phyloP scores from a whole-genome alignment of 2,329 filamentous ascomycete genomes.

The Rhynchosporium secalis region DNA sequence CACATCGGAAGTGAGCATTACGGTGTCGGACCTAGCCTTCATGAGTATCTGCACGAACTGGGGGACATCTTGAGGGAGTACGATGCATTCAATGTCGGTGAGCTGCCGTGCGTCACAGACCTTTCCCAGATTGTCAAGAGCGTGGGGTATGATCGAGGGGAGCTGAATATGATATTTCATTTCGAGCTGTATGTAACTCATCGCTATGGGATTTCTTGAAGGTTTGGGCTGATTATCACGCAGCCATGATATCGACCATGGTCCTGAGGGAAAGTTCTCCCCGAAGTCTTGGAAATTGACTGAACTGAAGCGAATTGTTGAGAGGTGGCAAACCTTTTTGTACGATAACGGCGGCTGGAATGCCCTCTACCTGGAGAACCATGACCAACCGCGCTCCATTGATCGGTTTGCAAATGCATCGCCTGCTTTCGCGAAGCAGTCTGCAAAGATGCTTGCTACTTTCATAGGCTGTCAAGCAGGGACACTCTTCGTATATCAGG shows the following conservation, averaged over 20 bases:
- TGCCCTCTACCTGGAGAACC: conserved; percentile 62
- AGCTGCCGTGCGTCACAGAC: conserved; percentile 64
- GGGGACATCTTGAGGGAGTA: conserved; percentile 58
- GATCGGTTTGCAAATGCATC: conserved; percentile 47
- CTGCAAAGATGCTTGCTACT: conserved; percentile 54
- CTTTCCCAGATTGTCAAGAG: conserved; percentile 57
- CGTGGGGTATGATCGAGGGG: conserved; percentile 56
- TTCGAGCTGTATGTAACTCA: conserved; percentile 66
- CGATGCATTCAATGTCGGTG: conserved; percentile 68
- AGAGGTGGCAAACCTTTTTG: conserved; percentile 53
- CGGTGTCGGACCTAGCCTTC: conserved; percentile 67
- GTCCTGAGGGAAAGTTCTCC: no score
- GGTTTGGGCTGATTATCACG: conserved; percentile 43
- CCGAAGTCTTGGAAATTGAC: conserved; percentile 45
- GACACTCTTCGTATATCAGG: conserved; percentile 59
- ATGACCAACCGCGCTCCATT: conserved; percentile 59
- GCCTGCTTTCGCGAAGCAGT: conserved; percentile 28
- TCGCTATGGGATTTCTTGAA: conserved; percentile 53
- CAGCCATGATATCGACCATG: no score
- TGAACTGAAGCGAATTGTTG: conserved; percentile 50
- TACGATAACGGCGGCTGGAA: conserved; percentile 57
- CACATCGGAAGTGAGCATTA: conserved; percentile 45
- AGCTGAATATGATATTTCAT: conserved; percentile 70
- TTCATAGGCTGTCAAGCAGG: conserved; percentile 52
- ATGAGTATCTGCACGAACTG: conserved; percentile 69